These are phyloP conservation scores for Heliamphora exappendiculata DNA, from an alignment of 148 eudicot genomes.

Conservation along the genomic window DNA sequence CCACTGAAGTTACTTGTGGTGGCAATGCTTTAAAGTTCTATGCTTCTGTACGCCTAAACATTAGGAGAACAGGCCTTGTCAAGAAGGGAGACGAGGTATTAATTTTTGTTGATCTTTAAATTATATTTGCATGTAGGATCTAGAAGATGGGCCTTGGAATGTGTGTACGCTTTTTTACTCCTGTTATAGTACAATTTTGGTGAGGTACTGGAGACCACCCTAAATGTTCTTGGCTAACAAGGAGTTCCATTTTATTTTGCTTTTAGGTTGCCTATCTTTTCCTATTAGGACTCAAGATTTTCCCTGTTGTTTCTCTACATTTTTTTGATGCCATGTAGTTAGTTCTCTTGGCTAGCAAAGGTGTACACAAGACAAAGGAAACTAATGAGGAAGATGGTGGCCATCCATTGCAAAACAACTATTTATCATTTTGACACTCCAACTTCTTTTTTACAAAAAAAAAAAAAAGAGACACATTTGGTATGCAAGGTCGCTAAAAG, in stretches of 20 bases:
- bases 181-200: background rate
- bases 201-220: background rate
- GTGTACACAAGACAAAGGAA: too few species aligned
- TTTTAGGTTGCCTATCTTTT: background rate
- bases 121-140: background rate
- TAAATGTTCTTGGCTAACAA: background rate
- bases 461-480: background rate
- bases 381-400: background rate
- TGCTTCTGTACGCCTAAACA: slow-evolving; percentile 84
- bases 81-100: slow-evolving; percentile 98
- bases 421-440: too few species aligned
- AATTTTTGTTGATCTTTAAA: slow-evolving; percentile 4
- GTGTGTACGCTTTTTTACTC: too few species aligned
- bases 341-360: background rate
- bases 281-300: background rate
- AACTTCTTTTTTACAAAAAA: background rate
- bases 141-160: background rate
- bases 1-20: slow-evolving; percentile 92
- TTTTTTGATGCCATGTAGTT: background rate
- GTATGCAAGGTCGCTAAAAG: background rate
- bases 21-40: slow-evolving; percentile 98
- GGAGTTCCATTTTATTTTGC: background rate
- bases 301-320: background rate
- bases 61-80: slow-evolving; percentile 64
- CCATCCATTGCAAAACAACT: background rate